A percentile compares a stretch with the other conserved stretches of the same genome.
Conservation (phyloP, 139 green algal species). For the Volvox reticuliferus region DNA sequence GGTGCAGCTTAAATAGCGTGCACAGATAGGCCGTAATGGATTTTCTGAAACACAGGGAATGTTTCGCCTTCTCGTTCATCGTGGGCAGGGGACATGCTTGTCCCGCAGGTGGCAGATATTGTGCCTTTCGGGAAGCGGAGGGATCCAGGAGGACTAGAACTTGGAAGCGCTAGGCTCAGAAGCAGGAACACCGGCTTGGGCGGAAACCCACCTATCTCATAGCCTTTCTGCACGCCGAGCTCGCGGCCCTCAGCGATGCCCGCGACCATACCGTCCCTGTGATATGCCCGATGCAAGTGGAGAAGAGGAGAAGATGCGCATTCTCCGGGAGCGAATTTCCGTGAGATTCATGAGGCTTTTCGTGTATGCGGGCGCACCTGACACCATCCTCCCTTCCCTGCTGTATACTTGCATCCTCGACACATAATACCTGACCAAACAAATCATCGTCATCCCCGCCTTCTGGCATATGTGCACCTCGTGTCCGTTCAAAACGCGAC, state of each 20-base stretch:
- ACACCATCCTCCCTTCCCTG: conserved; percentile 17
- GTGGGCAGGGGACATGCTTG: no score
- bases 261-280: conserved; percentile 63
- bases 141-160: background rate
- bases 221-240: conserved; percentile 83
- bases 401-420: conserved; percentile 34
- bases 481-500: no score
- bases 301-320: background rate
- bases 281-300: background rate
- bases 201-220: conserved; percentile 70
- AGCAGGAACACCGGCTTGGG: background rate
- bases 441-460: conserved; percentile 8
- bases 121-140: background rate
- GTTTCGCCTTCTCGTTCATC: no score
- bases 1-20: no score
- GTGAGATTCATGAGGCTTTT: no score
- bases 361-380: background rate
- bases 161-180: background rate
- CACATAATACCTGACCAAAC: conserved; percentile 7
- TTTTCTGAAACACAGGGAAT: no score
- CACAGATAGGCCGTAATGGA: no score
- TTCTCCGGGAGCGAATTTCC: no score
- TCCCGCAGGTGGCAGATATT: background rate
- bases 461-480: background rate
- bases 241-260: conserved; percentile 70